Percentiles rank a stretch among this genome's conserved stretches.
These are phyloP conservation scores for Globisporangium cederbergense DNA, from an alignment of 352 stramenopile genomes.

Conservation along the genomic window DNA sequence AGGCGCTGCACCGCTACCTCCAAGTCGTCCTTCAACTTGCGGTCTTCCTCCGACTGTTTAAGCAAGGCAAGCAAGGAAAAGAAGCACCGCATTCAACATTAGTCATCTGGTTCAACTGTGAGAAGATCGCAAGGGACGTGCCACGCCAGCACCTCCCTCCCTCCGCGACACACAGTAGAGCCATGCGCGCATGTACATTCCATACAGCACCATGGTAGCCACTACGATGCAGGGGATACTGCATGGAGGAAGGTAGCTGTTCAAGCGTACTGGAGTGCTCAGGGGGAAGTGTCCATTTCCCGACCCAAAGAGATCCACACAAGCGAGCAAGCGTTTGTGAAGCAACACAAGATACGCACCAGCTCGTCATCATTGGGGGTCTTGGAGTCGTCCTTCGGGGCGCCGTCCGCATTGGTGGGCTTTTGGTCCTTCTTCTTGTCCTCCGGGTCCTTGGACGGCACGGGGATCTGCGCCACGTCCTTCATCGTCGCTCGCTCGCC, in stretches of 20 bases:
- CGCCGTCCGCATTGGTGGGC: slow-evolving; percentile 17
- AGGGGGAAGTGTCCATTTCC: background rate
- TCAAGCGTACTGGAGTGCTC: background rate
- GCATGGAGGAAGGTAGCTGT: background rate
- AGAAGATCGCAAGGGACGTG: slow-evolving; percentile 2
- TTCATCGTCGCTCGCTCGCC: slow-evolving; percentile 38
- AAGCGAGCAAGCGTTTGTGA: background rate
- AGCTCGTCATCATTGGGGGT: slow-evolving; percentile 54
- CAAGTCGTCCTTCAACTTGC: slow-evolving; percentile 92
- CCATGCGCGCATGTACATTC: background rate
- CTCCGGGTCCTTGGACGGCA: slow-evolving; percentile 57
- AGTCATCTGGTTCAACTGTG: background rate
- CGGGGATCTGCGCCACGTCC: slow-evolving; percentile 53
- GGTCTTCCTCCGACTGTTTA: slow-evolving; percentile 86
- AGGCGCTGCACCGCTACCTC: slow-evolving; percentile 83
- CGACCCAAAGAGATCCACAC: background rate
- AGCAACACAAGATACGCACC: slow-evolving; percentile 29
- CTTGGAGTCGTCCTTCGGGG: slow-evolving; percentile 27
- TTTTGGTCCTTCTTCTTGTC: slow-evolving; percentile 36
- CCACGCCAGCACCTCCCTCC: background rate
- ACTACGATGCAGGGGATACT: too few species aligned
- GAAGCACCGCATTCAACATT: background rate
- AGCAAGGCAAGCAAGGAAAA: background rate
- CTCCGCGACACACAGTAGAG: background rate
- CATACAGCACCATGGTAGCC: background rate